These are phyloP conservation scores for Marvania coccoides DNA, from an alignment of 139 green algal genomes.

Conservation along the genomic window DNA sequence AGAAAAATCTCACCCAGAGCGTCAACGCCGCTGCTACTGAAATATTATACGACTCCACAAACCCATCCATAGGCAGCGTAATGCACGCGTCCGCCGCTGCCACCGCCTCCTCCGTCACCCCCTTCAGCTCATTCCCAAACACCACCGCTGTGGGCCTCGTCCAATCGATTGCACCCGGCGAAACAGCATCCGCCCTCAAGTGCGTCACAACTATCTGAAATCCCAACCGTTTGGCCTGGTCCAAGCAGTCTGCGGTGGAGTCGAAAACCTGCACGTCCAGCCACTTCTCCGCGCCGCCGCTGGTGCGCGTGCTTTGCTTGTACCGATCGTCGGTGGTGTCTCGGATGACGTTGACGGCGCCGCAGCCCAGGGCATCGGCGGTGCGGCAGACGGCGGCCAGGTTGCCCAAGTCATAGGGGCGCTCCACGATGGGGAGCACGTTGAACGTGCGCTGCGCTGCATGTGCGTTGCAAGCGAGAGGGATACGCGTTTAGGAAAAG, in stretches of 20 bases:
- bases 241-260: constrained; percentile 37
- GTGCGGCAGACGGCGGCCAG: constrained; percentile 58
- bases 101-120: constrained; percentile 50
- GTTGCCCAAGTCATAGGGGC: constrained; percentile 72
- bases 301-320: constrained; percentile 10
- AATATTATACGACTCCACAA: constrained; percentile 81
- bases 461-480: no score
- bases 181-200: constrained; percentile 22
- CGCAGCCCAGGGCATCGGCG: constrained; percentile 63
- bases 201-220: constrained; percentile 52
- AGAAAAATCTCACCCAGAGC: no score
- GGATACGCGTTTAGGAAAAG: no score
- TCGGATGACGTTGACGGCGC: constrained; percentile 54
- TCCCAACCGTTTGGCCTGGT: constrained; percentile 41
- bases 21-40: constrained; percentile 28
- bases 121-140: constrained; percentile 68
- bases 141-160: constrained; percentile 66
- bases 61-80: constrained; percentile 67
- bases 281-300: constrained; percentile 70
- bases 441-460: constrained; percentile 30
- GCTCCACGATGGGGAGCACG: constrained; percentile 40
- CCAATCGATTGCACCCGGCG: constrained; percentile 64
- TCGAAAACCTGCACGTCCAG: constrained; percentile 56
- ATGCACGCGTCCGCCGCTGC: constrained; percentile 42
- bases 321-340: not conserved